These are phyloP conservation scores for Comarum palustre DNA, from an alignment of 306 rosid species.

Conservation along the genomic window DNA sequence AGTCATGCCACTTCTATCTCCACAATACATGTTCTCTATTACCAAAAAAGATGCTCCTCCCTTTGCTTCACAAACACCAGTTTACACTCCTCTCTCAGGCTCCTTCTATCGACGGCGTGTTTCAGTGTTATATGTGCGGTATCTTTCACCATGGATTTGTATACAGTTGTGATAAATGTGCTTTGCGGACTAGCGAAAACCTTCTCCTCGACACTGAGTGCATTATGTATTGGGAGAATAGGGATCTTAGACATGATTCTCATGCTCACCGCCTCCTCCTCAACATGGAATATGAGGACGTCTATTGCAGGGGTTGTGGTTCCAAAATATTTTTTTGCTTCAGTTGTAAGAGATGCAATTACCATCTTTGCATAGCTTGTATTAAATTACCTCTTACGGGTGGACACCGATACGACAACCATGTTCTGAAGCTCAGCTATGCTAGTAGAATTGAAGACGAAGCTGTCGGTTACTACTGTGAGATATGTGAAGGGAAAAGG, in stretches of 20 bases:
- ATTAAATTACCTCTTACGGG: not conserved
- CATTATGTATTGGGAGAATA: not conserved
- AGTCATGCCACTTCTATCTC: not conserved
- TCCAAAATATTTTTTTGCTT: not conserved
- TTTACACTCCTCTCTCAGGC: not conserved
- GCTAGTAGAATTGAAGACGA: not conserved
- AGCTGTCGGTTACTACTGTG: not conserved
- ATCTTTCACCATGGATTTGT: not conserved
- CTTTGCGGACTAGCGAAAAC: not conserved
- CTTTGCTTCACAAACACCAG: not conserved
- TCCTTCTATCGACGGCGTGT: not conserved
- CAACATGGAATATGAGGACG: not conserved
- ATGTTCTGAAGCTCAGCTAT: constrained; percentile 10
- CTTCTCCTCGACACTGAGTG: not conserved
- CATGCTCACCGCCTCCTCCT: not conserved
- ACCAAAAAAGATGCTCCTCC: not conserved
- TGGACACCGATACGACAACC: not conserved
- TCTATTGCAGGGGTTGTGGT: not conserved
- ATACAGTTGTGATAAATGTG: not conserved
- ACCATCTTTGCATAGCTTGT: not conserved
- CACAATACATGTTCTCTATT: not conserved
- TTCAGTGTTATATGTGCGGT: not conserved
- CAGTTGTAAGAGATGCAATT: not conserved
- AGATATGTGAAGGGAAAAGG: not conserved
- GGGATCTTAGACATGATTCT: not conserved